Conservation (phyloP, 345 rosid species). For the Salix arbutifolia region DNA sequence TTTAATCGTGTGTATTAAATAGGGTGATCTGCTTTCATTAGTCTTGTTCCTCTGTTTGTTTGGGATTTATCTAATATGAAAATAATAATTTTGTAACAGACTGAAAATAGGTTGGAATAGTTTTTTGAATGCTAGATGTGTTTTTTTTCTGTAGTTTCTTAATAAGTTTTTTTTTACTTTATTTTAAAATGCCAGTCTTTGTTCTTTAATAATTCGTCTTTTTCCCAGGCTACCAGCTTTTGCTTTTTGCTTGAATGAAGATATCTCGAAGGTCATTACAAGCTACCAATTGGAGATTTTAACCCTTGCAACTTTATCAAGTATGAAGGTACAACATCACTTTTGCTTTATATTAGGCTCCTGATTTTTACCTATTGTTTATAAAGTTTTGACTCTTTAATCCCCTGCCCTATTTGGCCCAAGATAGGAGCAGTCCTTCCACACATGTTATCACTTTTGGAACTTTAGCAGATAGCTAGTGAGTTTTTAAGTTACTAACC, state of each 20-base stretch:
- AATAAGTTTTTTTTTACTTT: neutral
- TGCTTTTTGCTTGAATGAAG: slow-evolving; percentile 64
- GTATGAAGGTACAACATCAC: slow-evolving; percentile 48
- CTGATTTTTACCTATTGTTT: neutral
- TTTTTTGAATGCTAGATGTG: neutral
- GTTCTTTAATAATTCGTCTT: neutral
- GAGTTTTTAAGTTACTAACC: too few species aligned
- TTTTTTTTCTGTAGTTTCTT: neutral
- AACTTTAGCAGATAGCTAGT: too few species aligned
- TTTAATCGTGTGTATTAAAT: neutral
- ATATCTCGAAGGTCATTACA: slow-evolving; percentile 44
- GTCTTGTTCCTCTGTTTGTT: neutral
- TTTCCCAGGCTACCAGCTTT: slow-evolving; percentile 71
- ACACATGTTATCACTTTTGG: too few species aligned
- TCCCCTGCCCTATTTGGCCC: neutral
- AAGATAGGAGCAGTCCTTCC: too few species aligned
- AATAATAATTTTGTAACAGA: too few species aligned
- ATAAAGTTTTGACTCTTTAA: neutral
- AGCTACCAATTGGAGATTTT: slow-evolving; percentile 67
- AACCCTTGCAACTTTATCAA: slow-evolving; percentile 74
- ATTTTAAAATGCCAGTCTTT: neutral
- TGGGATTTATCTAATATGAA: neutral
- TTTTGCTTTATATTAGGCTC: neutral
- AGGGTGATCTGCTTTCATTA: neutral
- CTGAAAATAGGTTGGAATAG: too few species aligned